Percentiles rank a stretch among this genome's conserved stretches.
phyloP scores from a whole-genome alignment of 164 flowering plant species.

The Macadamia tetraphylla region DNA sequence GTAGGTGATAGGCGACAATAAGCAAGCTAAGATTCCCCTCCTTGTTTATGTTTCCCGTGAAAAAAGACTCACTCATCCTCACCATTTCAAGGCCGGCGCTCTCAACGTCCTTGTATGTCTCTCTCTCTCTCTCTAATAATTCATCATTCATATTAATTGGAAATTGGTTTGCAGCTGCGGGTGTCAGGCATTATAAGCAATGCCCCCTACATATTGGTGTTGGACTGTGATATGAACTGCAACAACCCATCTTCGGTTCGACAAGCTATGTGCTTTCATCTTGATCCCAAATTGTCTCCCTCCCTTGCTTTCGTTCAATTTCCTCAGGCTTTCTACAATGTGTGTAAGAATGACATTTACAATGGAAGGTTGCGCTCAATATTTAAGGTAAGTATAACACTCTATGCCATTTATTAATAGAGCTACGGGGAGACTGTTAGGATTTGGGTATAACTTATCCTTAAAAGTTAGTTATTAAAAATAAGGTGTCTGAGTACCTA shows the following conservation, averaged over 20 bases:
- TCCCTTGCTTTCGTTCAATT: conserved; percentile 29
- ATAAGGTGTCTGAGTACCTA: no score
- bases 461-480: no score
- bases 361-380: conserved; percentile 11
- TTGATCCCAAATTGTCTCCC: conserved; percentile 21
- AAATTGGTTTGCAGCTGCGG: conserved; percentile 21
- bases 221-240: conserved; percentile 44
- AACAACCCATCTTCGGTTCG: conserved; percentile 29
- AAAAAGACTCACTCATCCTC: conserved; percentile 3
- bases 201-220: conserved; percentile 19
- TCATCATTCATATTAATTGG: no score
- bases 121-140: neutral
- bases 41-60: conserved; percentile 5
- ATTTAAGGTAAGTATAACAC: conserved; percentile 1
- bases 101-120: neutral
- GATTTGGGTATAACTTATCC: no score
- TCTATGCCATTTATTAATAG: no score
- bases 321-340: conserved; percentile 32
- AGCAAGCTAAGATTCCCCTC: neutral
- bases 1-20: no score
- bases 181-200: conserved; percentile 33
- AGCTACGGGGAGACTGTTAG: no score
- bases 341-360: conserved; percentile 28
- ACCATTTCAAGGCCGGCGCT: neutral
- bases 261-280: conserved; percentile 34